Base-by-base conservation (phyloP, 2,329 filamentous ascomycete species). In the Fusarium staphyleae region DNA sequence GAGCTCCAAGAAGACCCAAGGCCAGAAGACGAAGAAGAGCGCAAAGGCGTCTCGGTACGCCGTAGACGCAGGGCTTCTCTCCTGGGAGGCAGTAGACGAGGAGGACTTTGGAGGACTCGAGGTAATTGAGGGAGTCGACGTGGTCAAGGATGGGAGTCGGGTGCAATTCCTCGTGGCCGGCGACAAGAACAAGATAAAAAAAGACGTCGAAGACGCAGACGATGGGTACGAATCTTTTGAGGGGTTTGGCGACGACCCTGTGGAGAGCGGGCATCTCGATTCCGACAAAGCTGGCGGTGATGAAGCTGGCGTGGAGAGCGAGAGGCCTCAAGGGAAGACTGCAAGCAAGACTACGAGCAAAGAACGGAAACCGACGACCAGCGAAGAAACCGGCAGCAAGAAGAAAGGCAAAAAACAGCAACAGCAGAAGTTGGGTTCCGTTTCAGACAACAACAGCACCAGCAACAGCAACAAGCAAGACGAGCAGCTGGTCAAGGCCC, bases 121-220 rank as follows among this genome's bases (percentile, higher is more conserved):
- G 68, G 93, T 98, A 67, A 88, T 98, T 39, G 90, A 96, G 13
- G 91, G 90, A 44, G 90, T 99, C 1, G 90, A 96, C 24, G 81
- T 99, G n/a, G 78, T 96, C 34, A 84, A 82, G 57, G 80, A 87
- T 24, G 86, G 85, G 7, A 75, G 80, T 45, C 80, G 76, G 5
- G 73, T 87, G 22, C 78, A 82, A 66, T 87, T 88, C 72, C 75
- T 87, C 64, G 70, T 77, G 30, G 62, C 54, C 29, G 62, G 67
- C 36, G 57, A 74, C n/a, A 74, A 79, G 13, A 76, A 75, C n/a
- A 78, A 82, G 57, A 33, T 48, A 51, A 51, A 49, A 33, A 47
- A 43, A 16, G 12, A 37, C 15, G 36, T 36, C 37, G 33, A 51
- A 12, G 33, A 48, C 10, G 56, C 56, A 12, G 34, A 66, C 34